A percentile compares a stretch with the other conserved stretches of the same genome.
phyloP scores from a whole-genome alignment of 306 rosid species.

The Lathyrus oleraceus region DNA sequence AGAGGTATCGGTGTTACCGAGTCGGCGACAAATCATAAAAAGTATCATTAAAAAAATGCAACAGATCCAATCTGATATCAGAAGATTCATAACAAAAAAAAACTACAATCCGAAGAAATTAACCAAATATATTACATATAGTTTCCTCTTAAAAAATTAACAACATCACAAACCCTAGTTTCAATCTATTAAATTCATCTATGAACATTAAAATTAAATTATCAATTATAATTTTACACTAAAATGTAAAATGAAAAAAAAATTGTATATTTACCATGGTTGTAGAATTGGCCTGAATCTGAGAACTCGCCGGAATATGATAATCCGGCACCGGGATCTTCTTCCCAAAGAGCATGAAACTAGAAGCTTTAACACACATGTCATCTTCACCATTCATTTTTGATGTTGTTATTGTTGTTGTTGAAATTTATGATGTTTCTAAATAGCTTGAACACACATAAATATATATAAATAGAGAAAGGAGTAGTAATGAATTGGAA shows the following conservation, averaged over 20 bases:
- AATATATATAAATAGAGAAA: constrained; percentile 29
- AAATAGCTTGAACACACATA: background rate
- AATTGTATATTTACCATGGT: constrained; percentile 38
- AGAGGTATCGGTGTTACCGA: too few relatives aligned
- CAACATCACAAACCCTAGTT: too few relatives aligned
- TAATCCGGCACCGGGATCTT: constrained; percentile 55
- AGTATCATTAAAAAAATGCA: background rate
- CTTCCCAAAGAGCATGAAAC: constrained; percentile 68
- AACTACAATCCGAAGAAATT: too few relatives aligned
- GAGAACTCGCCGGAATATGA: constrained; percentile 44
- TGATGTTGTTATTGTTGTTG: background rate
- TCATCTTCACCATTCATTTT: constrained; percentile 29
- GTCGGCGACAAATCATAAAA: too few relatives aligned
- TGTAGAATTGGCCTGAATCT: constrained; percentile 42
- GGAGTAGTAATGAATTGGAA: constrained; percentile 12
- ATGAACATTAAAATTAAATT: too few relatives aligned
- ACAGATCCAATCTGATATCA: background rate
- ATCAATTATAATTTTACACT: too few relatives aligned
- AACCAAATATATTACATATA: too few relatives aligned
- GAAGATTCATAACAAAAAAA: too few relatives aligned
- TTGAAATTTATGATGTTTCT: constrained; percentile 26
- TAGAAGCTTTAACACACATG: constrained; percentile 46
- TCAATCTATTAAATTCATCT: too few relatives aligned
- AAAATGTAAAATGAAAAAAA: too few relatives aligned
- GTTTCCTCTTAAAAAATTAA: too few relatives aligned